These are phyloP conservation scores for Scutellaria baicalensis DNA, from an alignment of 257 asterid species.

Conservation along the genomic window DNA sequence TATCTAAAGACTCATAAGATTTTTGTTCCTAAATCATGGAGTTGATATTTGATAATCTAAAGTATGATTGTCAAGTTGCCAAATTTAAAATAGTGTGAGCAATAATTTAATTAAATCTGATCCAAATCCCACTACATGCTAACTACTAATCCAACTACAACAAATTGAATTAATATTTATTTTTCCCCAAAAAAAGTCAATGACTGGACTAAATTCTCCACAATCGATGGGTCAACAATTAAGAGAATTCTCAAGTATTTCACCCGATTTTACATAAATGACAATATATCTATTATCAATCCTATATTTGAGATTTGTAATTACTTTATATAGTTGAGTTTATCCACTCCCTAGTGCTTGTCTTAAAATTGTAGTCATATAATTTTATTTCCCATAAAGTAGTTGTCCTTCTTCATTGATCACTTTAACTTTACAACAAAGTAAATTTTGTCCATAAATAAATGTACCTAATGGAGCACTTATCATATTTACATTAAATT, in stretches of 20 bases:
- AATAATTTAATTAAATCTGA: not conserved
- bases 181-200: not conserved
- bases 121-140: not conserved
- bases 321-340: no score
- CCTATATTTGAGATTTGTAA: no score
- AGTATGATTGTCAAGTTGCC: no score
- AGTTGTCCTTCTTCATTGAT: not conserved
- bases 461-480: not conserved
- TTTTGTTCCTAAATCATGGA: no score
- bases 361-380: no score
- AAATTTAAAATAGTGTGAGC: not conserved
- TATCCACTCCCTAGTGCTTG: no score
- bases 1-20: not conserved
- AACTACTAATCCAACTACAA: not conserved
- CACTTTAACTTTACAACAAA: not conserved
- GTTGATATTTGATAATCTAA: no score
- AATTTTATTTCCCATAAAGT: no score
- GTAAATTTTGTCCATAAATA: not conserved
- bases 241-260: not conserved
- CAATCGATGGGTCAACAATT: not conserved
- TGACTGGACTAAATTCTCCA: not conserved
- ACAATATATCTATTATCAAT: no score
- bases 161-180: not conserved
- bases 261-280: no score
- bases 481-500: not conserved